Percentiles rank a stretch among this genome's conserved stretches.
These are phyloP conservation scores for Ceriops decandra DNA, from an alignment of 345 rosid genomes.

Conservation along the genomic window DNA sequence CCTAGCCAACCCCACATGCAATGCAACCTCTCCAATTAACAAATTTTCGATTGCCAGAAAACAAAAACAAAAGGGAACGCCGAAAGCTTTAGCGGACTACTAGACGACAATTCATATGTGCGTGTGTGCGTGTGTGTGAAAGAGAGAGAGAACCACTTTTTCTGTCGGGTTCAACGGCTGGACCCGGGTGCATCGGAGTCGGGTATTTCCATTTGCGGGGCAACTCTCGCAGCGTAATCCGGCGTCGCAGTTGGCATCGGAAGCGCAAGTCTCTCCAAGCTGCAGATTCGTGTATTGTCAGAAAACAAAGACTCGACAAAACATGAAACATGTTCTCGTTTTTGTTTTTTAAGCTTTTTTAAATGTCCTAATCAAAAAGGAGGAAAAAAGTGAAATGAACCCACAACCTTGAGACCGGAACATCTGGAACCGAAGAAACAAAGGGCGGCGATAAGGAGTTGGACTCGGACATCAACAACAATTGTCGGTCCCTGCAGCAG, in stretches of 20 bases:
- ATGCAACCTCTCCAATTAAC: slow-evolving; percentile 4
- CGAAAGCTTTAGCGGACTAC: background rate
- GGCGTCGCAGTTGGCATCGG: slow-evolving; percentile 50
- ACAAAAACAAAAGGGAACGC: background rate
- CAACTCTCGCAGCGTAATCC: slow-evolving; percentile 86
- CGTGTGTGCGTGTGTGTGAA: background rate
- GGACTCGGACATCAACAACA: background rate
- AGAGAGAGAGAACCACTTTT: slow-evolving; percentile 37
- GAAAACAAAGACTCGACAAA: background rate
- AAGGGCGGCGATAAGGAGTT: slow-evolving; percentile 11
- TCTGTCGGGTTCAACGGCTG: slow-evolving; percentile 68
- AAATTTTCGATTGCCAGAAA: background rate
- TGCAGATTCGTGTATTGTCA: slow-evolving; percentile 15
- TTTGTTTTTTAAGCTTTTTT: no score
- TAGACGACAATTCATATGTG: background rate
- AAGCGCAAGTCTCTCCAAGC: slow-evolving; percentile 86
- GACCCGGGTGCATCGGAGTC: slow-evolving; percentile 69
- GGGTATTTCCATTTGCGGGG: slow-evolving; percentile 59
- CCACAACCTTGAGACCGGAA: slow-evolving; percentile 28
- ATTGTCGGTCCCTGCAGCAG: slow-evolving; percentile 21
- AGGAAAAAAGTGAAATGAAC: background rate
- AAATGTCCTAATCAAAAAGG: background rate
- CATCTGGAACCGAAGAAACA: slow-evolving; percentile 14
- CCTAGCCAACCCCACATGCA: slow-evolving; percentile 47
- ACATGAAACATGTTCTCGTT: no score